phyloP scores from a whole-genome alignment of 192 early-diverging fungal species.

The Piromyces sp. region DNA sequence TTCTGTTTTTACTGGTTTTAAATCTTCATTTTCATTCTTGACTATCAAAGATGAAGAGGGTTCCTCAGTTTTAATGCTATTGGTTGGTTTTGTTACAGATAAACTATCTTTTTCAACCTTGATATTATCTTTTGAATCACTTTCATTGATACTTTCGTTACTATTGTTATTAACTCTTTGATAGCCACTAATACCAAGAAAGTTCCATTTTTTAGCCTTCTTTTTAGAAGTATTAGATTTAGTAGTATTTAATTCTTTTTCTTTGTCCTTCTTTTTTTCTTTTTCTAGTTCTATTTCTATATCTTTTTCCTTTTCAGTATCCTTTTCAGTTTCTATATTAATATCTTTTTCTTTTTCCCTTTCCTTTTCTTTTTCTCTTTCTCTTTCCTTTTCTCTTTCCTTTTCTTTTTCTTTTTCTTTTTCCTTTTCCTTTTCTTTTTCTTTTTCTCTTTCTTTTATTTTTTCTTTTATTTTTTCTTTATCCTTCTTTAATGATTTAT shows the following conservation, averaged over 20 bases:
- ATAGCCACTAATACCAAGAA: neutral
- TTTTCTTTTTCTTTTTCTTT: neutral
- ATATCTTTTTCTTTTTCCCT: neutral
- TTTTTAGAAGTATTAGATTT: neutral
- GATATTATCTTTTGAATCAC: neutral
- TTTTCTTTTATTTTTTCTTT: neutral
- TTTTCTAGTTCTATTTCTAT: neutral
- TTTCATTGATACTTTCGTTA: neutral
- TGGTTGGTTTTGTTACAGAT: neutral
- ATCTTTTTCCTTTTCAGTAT: neutral
- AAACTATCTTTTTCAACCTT: neutral
- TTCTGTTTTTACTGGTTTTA: neutral
- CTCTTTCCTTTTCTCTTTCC: neutral
- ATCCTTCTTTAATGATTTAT: neutral
- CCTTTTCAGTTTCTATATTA: no score
- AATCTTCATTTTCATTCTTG: neutral
- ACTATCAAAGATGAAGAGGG: no score
- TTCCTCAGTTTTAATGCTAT: no score
- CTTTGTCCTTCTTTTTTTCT: neutral
- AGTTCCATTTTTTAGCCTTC: neutral
- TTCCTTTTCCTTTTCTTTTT: neutral
- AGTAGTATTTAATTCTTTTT: neutral
- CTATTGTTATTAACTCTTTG: neutral
- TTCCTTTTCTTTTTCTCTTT: neutral
- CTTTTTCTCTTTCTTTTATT: neutral